Evolutionary conservation across 2,329 filamentous ascomycete genomes (phyloP), one percentile per base, ranked within the genome.

Genomic region (Hypocreales sp.): DNA sequence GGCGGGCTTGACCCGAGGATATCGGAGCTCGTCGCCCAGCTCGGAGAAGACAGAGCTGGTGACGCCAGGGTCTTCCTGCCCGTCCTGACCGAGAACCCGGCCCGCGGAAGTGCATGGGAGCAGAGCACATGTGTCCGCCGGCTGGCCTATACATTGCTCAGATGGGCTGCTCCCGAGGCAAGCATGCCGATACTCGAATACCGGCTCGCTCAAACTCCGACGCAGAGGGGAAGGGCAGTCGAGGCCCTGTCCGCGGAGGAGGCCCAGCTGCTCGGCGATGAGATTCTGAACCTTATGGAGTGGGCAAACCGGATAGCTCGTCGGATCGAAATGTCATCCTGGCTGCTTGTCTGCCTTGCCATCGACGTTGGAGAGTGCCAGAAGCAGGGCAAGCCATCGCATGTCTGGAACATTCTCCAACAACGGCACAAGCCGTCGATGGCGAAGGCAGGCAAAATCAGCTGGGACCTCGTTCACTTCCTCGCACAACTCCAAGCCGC

Each of bases 401-500:
- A 45, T 14, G 25, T 24, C 8, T 30, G 47, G 12, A 30, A 35
- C 15, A 38, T 35, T 9, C 31, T 53, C 9, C 37, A 43, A 27
- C 21, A 31, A 5, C 14, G 14, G 5, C 22, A 32, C 4, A 19
- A 23, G 8, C 20, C 22, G n/a, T 17, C 16, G 11, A 15, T 13
- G 5, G 12, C 7, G 7, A 15, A 8, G 10, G 10, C 14, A 6
- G 22, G 12, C 18, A 26, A 7, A 9, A 22, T 32, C n/a, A 15
- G 14, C 2, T 80, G 75, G 77, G 54, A 63, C 8, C 51, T 64
- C 12, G 48, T 78, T 23, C 76, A 82, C 39, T 56, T 77, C 25
- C 45, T 60, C 7, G 72, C 73, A 1, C 68, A 76, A 35, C 46
- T 72, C 0, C 67, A 76, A 29, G 67, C 67, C 5, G 56, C 61